Percentiles rank a stretch among this genome's conserved stretches.
These are phyloP conservation scores for Aristolochia contorta DNA, from an alignment of 164 flowering plant genomes.

Conservation along the genomic window DNA sequence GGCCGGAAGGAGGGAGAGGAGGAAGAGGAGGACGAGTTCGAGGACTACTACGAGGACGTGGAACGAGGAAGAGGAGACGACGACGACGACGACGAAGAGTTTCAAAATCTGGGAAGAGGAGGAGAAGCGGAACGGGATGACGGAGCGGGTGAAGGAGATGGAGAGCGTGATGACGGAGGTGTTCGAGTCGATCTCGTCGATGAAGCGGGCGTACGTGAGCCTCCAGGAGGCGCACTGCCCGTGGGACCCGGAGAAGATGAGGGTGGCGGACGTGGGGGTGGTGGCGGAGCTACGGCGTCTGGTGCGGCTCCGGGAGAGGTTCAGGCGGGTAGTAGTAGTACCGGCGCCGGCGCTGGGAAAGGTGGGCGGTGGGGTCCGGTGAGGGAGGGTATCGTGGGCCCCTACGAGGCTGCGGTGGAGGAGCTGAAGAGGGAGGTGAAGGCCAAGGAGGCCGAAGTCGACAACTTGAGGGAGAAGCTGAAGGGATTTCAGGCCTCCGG, in stretches of 20 bases:
- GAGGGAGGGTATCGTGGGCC: conserved; percentile 32
- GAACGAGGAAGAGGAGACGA: conserved; percentile 2
- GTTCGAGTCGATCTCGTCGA: conserved; percentile 54
- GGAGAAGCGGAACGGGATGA: background rate
- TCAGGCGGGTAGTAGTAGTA: conserved; percentile 14
- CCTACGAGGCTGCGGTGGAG: conserved; percentile 87
- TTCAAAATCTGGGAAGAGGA: conserved; percentile 4
- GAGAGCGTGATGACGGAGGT: conserved; percentile 38
- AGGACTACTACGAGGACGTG: background rate
- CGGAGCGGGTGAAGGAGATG: conserved; percentile 16
- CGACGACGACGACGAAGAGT: conserved; percentile 4
- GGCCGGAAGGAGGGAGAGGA: conserved; percentile 1
- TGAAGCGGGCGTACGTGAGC: conserved; percentile 72
- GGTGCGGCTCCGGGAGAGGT: conserved; percentile 65
- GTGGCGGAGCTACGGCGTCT: conserved; percentile 68
- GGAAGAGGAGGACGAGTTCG: background rate
- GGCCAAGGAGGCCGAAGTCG: conserved; percentile 57
- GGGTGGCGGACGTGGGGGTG: conserved; percentile 74
- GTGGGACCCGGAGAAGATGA: conserved; percentile 81
- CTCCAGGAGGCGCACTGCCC: conserved; percentile 85
- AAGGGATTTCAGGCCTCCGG: conserved; percentile 4
- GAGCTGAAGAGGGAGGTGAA: conserved; percentile 79
- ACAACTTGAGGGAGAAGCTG: conserved; percentile 63
- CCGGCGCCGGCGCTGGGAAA: background rate
- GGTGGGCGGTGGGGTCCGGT: background rate